Evolutionary conservation across 1,139 yeast genomes (phyloP).

Genomic region (Magnusiomyces clavatus): DNA sequence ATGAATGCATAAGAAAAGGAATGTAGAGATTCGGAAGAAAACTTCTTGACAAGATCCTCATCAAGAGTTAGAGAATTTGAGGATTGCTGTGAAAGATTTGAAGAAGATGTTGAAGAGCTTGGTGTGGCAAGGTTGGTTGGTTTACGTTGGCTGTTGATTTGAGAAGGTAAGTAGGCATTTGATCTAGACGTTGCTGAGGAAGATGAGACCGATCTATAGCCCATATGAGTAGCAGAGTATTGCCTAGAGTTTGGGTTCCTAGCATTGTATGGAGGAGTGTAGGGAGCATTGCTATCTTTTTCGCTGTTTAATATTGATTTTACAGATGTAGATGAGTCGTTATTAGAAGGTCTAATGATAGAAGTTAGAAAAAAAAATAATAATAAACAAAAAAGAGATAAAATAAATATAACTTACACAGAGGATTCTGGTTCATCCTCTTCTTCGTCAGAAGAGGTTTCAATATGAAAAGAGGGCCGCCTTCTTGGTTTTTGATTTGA

Average conservation of each 20-base stretch:
- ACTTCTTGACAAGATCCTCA: slow-evolving; percentile 30
- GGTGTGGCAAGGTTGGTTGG: background rate
- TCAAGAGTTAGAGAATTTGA: slow-evolving; percentile 1
- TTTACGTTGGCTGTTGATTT: background rate
- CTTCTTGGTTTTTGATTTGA: background rate
- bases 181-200: background rate
- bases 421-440: slow-evolving; percentile 7
- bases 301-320: background rate
- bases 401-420: background rate
- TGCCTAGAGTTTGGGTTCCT: background rate
- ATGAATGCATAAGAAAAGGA: slow-evolving; percentile 80
- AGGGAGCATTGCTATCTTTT: background rate
- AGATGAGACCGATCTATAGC: background rate
- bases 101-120: slow-evolving; percentile 1
- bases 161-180: background rate
- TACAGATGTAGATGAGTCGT: background rate
- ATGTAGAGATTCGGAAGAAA: slow-evolving; percentile 75
- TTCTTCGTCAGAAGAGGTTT: slow-evolving; percentile 15
- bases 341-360: background rate
- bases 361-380: background rate
- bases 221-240: too few relatives aligned
- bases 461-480: slow-evolving; percentile 19
- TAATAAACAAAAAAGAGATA: background rate
- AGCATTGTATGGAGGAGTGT: background rate
- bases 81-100: too few relatives aligned